Evolutionary conservation across 495 filamentous ascomycete genomes (phyloP).

Genomic region (Podospora anserina): DNA sequence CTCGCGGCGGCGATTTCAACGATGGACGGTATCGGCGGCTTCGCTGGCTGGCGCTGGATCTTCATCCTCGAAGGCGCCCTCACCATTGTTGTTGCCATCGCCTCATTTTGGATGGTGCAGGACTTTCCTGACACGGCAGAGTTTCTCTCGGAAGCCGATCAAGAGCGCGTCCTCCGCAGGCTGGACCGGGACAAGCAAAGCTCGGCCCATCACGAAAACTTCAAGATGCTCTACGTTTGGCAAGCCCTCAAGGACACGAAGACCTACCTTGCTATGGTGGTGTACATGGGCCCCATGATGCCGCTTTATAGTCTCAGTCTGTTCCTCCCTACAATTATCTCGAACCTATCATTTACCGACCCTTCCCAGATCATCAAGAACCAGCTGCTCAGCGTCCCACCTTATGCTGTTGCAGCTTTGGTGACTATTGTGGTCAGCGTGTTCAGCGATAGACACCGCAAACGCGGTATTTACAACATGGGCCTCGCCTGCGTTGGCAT

Average conservation of each 20-base stretch:
- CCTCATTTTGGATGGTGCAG: constrained; percentile 80
- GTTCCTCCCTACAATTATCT: constrained; percentile 85
- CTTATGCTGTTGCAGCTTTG: constrained; percentile 76
- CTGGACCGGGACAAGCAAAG: constrained; percentile 73
- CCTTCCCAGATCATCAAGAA: constrained; percentile 55
- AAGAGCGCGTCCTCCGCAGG: constrained; percentile 67
- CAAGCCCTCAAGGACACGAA: constrained; percentile 80
- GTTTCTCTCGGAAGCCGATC: constrained; percentile 72
- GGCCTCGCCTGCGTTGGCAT: constrained; percentile 65
- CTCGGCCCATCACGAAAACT: constrained; percentile 74
- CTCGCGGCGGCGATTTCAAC: constrained; percentile 73
- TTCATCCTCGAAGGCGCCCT: constrained; percentile 75
- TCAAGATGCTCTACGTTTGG: constrained; percentile 73
- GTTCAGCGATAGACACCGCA: constrained; percentile 70
- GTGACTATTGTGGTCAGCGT: constrained; percentile 75
- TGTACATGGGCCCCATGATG: constrained; percentile 74
- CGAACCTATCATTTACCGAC: constrained; percentile 61
- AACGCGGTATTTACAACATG: constrained; percentile 86
- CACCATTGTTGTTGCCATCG: constrained; percentile 69
- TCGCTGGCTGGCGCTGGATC: constrained; percentile 79
- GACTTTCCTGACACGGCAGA: constrained; percentile 83
- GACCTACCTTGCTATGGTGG: constrained; percentile 70
- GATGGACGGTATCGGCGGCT: constrained; percentile 68
- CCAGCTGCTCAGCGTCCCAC: constrained; percentile 83
- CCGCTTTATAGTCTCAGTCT: constrained; percentile 87